phyloP scores from a whole-genome alignment of 345 rosid genomes.

The Kandelia obovata region DNA sequence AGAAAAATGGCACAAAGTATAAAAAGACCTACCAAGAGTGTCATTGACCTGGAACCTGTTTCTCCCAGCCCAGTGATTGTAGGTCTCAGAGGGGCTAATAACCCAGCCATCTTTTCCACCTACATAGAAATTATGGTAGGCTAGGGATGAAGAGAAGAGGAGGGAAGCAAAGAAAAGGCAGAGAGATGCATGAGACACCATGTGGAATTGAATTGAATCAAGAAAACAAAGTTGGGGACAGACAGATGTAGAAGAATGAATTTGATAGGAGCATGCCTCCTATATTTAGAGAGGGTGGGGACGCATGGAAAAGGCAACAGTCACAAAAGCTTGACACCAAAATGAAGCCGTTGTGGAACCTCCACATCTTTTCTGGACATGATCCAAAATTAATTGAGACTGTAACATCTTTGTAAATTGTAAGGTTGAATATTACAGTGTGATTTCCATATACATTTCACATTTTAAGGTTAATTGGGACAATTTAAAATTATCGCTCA shows the following conservation, averaged over 20 bases:
- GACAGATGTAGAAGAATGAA: no score
- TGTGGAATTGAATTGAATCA: slow-evolving; percentile 1
- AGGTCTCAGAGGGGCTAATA: slow-evolving; percentile 37
- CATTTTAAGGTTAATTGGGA: no score
- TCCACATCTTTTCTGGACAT: no score
- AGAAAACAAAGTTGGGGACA: no score
- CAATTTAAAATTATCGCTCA: no score
- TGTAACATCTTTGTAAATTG: no score
- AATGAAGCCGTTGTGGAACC: no score
- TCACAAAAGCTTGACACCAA: no score
- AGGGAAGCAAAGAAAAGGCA: slow-evolving; percentile 22
- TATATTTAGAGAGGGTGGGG: background rate
- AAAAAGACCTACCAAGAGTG: slow-evolving; percentile 40
- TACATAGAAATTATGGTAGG: slow-evolving; percentile 33
- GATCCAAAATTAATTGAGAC: no score
- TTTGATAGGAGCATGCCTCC: background rate
- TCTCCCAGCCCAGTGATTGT: slow-evolving; percentile 52
- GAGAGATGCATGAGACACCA: slow-evolving; percentile 25
- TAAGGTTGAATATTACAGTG: no score
- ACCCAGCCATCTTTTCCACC: slow-evolving; percentile 70
- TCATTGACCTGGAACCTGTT: slow-evolving; percentile 60
- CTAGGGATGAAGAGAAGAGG: slow-evolving; percentile 29
- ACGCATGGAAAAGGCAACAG: no score
- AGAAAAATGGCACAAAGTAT: background rate
- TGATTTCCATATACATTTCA: no score